These are phyloP conservation scores for Isatis tinctoria DNA, from an alignment of 345 rosid species.

Conservation along the genomic window DNA sequence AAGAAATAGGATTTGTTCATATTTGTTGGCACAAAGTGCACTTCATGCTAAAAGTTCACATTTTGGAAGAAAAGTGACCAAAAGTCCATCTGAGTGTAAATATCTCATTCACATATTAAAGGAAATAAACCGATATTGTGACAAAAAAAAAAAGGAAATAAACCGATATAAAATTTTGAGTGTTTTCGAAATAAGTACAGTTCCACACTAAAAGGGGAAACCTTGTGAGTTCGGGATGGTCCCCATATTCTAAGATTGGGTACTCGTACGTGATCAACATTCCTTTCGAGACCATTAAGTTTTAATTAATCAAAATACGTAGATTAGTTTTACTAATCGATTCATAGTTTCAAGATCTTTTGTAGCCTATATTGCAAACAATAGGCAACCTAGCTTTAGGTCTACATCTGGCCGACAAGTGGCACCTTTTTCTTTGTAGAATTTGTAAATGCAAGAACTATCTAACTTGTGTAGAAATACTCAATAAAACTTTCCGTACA, in stretches of 20 bases:
- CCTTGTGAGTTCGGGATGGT: not conserved
- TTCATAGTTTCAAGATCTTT: conserved; percentile 20
- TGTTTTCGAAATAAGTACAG: not conserved
- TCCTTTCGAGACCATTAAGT: conserved; percentile 6
- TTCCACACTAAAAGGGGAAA: not conserved
- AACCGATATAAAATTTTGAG: too few species aligned
- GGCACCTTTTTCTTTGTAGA: conserved; percentile 7
- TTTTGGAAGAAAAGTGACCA: too few species aligned
- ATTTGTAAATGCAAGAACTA: too few species aligned
- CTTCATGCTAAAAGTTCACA: too few species aligned
- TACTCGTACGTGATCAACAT: not conserved
- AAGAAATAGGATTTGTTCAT: too few species aligned
- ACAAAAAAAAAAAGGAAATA: too few species aligned
- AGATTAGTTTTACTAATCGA: not conserved
- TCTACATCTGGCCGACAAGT: conserved; percentile 22
- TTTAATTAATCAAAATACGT: conserved; percentile 11
- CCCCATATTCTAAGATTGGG: not conserved
- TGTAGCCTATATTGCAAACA: conserved; percentile 23
- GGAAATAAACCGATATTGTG: too few species aligned
- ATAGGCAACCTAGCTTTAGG: conserved; percentile 3
- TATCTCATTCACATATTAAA: too few species aligned
- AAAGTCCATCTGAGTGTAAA: too few species aligned
- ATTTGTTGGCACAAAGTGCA: too few species aligned
- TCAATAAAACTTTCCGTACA: too few species aligned
- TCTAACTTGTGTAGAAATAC: too few species aligned